phyloP scores from a whole-genome alignment of 495 filamentous ascomycete genomes.

The Penicillium cataractarum region DNA sequence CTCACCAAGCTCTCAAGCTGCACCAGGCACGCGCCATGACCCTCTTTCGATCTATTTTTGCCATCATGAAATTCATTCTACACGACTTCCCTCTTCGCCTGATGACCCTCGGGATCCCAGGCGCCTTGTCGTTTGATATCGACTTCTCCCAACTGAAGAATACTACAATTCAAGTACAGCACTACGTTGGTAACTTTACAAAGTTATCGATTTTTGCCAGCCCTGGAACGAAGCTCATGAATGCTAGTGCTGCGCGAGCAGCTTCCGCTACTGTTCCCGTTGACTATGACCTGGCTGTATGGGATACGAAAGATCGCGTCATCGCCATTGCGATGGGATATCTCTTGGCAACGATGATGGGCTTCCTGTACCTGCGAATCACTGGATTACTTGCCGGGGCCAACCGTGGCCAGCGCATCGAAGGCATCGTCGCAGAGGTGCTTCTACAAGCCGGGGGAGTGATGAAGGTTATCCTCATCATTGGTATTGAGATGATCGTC shows the following conservation, averaged over 20 bases:
- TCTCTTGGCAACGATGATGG: conserved; percentile 68
- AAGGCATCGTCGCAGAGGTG: conserved; percentile 77
- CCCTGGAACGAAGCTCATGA: conserved; percentile 32
- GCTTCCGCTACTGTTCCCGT: conserved; percentile 34
- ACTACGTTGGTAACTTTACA: conserved; percentile 28
- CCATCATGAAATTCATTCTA: conserved; percentile 36
- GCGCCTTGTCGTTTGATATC: conserved; percentile 24
- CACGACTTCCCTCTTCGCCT: conserved; percentile 46
- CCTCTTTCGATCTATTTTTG: conserved; percentile 25
- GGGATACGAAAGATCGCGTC: conserved; percentile 74
- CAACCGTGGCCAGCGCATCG: conserved; percentile 69
- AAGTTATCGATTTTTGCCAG: conserved; percentile 27
- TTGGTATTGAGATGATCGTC: conserved; percentile 97
- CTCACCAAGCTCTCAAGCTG: conserved; percentile 59
- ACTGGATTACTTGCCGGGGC: conserved; percentile 66
- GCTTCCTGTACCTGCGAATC: conserved; percentile 75
- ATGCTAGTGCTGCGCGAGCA: conserved; percentile 24
- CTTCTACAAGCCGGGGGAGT: conserved; percentile 94
- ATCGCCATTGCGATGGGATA: conserved; percentile 85
- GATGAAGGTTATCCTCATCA: conserved; percentile 97
- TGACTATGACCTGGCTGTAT: conserved; percentile 69
- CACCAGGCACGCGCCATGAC: conserved; percentile 48
- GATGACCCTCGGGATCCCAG: conserved; percentile 30
- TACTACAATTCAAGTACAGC: conserved; percentile 17
- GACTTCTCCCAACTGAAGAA: conserved; percentile 19